phyloP scores from a whole-genome alignment of 108 stramenopile species.

The Cyclotella sp. region DNA sequence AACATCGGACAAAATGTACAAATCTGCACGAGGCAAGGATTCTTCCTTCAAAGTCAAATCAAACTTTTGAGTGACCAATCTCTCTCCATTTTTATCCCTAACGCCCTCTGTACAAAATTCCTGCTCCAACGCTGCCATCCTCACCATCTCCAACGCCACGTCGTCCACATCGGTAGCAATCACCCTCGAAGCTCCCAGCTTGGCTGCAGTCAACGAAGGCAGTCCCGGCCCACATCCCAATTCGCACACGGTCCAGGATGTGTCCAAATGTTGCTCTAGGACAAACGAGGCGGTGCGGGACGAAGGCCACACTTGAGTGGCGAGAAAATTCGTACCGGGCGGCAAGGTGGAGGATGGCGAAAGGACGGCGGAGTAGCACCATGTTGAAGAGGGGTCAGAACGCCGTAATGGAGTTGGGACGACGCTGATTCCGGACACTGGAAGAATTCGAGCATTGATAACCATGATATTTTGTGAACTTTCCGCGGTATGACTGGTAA shows the following conservation, averaged over 20 bases:
- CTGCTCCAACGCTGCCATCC: slow-evolving; percentile 67
- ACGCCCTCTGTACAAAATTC: slow-evolving; percentile 21
- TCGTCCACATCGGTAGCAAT: slow-evolving; percentile 74
- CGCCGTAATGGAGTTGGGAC: slow-evolving; percentile 27
- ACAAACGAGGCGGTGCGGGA: slow-evolving; percentile 61
- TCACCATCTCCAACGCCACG: slow-evolving; percentile 60
- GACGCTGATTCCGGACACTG: too few species aligned
- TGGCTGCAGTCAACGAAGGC: slow-evolving; percentile 65
- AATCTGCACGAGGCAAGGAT: slow-evolving; percentile 54
- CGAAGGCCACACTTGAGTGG: slow-evolving; percentile 87
- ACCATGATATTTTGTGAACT: too few species aligned
- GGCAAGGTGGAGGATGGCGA: slow-evolving; percentile 14
- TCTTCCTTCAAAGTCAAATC: slow-evolving; percentile 53
- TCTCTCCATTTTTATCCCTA: slow-evolving; percentile 40
- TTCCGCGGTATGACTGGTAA: too few species aligned
- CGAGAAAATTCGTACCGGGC: slow-evolving; percentile 64
- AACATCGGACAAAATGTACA: slow-evolving; percentile 79
- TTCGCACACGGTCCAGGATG: slow-evolving; percentile 64
- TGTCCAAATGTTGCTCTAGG: slow-evolving; percentile 46
- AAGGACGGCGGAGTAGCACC: slow-evolving; percentile 24
- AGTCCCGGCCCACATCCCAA: slow-evolving; percentile 84
- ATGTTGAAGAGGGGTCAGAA: slow-evolving; percentile 22
- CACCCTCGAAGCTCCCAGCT: slow-evolving; percentile 45
- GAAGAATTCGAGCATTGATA: too few species aligned
- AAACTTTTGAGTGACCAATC: slow-evolving; percentile 47